phyloP scores from a whole-genome alignment of 1,284 basidiomycete species.

The Trichosporon inkin region DNA sequence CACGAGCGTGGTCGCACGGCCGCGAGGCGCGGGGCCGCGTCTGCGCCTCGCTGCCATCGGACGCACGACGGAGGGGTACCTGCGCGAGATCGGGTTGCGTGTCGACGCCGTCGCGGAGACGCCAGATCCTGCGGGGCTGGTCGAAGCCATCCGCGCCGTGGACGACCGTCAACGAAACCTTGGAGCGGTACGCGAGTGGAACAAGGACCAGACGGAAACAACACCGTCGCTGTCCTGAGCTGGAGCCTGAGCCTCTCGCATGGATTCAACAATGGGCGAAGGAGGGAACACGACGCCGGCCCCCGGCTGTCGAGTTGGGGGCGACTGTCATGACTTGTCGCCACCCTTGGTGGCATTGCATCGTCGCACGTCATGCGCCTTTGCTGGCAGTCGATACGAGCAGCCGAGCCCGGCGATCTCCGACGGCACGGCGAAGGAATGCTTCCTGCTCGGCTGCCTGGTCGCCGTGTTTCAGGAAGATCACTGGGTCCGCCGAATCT shows the following conservation, averaged over 20 bases:
- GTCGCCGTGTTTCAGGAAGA: constrained; percentile 1
- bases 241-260: no score
- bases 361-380: no score
- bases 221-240: not conserved
- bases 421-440: not conserved
- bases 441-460: not conserved
- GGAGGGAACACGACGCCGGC: no score
- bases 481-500: not conserved
- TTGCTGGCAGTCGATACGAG: no score
- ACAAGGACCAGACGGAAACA: not conserved
- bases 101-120: constrained; percentile 40
- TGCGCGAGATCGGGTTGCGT: constrained; percentile 21
- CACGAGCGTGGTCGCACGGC: not conserved
- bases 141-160: constrained; percentile 22
- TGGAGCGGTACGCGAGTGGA: not conserved
- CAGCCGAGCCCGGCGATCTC: not conserved
- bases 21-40: not conserved
- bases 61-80: constrained; percentile 36
- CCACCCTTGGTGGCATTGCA: no score
- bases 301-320: no score
- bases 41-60: constrained; percentile 39
- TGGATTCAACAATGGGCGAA: no score
- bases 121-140: constrained; percentile 37
- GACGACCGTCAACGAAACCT: constrained; percentile 1
- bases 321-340: no score